Evolutionary conservation across 495 filamentous ascomycete genomes (phyloP).

Genomic region (Parathielavia hyrcaniae): DNA sequence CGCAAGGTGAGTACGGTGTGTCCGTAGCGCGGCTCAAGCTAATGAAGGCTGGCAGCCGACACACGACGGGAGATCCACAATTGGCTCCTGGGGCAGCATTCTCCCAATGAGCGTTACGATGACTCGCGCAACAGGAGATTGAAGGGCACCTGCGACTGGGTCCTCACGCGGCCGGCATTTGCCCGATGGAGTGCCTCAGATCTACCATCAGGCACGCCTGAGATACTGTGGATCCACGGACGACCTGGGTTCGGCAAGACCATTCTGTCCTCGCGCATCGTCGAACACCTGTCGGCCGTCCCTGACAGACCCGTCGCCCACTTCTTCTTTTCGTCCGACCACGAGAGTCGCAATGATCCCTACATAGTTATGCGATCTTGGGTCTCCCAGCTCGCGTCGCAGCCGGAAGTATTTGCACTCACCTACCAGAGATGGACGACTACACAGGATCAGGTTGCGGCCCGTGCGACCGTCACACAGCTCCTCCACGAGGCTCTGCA

Average conservation of each 20-base stretch:
- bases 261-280: slow-evolving; percentile 2
- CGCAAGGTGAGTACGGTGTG: too few relatives aligned
- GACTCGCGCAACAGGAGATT: too few relatives aligned
- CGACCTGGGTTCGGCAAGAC: not conserved
- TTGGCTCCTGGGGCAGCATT: too few relatives aligned
- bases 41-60: too few relatives aligned
- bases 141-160: too few relatives aligned
- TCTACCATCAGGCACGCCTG: too few relatives aligned
- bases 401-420: not conserved
- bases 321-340: not conserved
- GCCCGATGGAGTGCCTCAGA: too few relatives aligned
- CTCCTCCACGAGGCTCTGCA: not conserved
- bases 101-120: too few relatives aligned
- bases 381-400: not conserved
- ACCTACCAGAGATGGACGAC: not conserved
- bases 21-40: too few relatives aligned
- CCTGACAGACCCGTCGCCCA: not conserved
- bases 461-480: not conserved
- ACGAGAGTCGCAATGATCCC: not conserved
- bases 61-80: too few relatives aligned
- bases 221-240: not conserved
- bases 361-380: slow-evolving; percentile 1
- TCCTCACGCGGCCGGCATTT: too few relatives aligned
- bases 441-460: not conserved
- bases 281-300: not conserved